phyloP scores from a whole-genome alignment of 805 yeast genomes.

The Myxozyma sirexii region DNA sequence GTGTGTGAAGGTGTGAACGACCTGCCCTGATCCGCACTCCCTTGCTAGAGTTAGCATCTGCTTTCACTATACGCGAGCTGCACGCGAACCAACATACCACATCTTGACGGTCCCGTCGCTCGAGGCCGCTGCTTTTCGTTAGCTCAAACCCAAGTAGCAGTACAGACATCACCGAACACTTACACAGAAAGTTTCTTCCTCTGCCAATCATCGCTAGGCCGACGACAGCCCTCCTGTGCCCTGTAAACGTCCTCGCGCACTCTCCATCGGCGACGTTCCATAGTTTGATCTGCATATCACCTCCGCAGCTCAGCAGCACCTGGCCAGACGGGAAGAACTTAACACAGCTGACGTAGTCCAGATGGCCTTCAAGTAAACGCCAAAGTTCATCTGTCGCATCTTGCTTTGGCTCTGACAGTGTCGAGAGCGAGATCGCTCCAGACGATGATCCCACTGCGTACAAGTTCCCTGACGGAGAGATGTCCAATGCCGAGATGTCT shows the following conservation, averaged over 20 bases:
- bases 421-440: constrained; percentile 43
- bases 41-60: neutral
- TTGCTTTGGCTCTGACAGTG: constrained; percentile 20
- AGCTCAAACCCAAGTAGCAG: neutral
- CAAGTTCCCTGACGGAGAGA: constrained; percentile 40
- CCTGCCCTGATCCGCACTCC: constrained; percentile 54
- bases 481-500: constrained; percentile 40
- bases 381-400: constrained; percentile 7
- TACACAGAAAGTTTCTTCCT: constrained; percentile 67
- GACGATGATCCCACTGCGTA: constrained; percentile 44
- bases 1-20: constrained; percentile 47
- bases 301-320: constrained; percentile 61
- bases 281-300: constrained; percentile 60
- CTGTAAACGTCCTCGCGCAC: constrained; percentile 54
- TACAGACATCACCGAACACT: constrained; percentile 44
- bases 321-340: constrained; percentile 65
- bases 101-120: constrained; percentile 55
- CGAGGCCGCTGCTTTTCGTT: constrained; percentile 29
- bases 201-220: constrained; percentile 57
- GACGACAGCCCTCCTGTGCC: constrained; percentile 54
- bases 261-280: constrained; percentile 59
- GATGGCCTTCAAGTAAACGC: constrained; percentile 53
- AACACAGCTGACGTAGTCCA: constrained; percentile 48
- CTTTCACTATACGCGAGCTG: too few species aligned
- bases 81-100: constrained; percentile 72